Evolutionary conservation across 1,284 basidiomycete genomes (phyloP).

Genomic region (Baeospora myosura): DNA sequence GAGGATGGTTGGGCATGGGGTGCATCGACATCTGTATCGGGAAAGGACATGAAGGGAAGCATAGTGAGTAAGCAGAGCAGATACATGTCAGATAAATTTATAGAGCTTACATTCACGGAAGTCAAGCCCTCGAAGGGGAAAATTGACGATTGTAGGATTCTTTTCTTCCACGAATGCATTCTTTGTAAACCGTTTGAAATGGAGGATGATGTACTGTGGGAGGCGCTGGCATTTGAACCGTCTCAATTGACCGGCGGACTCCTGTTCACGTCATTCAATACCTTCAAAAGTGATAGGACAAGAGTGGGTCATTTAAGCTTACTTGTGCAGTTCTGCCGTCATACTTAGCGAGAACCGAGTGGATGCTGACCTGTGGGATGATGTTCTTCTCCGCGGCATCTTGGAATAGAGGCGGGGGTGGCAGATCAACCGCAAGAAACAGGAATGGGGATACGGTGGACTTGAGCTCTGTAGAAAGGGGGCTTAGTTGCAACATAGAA

Average conservation of each 20-base stretch:
- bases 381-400: conserved; percentile 95
- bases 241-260: conserved; percentile 79
- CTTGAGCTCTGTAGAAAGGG: conserved; percentile 64
- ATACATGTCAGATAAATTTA: conserved; percentile 11
- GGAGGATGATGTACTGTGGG: conserved; percentile 89
- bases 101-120: conserved; percentile 74
- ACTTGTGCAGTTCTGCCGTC: conserved; percentile 88
- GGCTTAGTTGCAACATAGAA: conserved; percentile 12
- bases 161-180: conserved; percentile 98
- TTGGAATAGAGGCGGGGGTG: conserved; percentile 94
- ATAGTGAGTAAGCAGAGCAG: conserved; percentile 12
- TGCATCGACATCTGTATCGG: conserved; percentile 65
- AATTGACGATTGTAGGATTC: conserved; percentile 98
- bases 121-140: conserved; percentile 88
- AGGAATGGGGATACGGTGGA: conserved; percentile 86
- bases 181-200: conserved; percentile 97
- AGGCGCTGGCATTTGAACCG: conserved; percentile 85
- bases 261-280: conserved; percentile 35
- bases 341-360: conserved; percentile 91
- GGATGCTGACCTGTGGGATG: conserved; percentile 93
- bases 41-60: too few species aligned
- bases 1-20: conserved; percentile 52
- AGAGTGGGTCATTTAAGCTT: conserved; percentile 17
- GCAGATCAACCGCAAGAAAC: conserved; percentile 92
- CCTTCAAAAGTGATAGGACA: conserved; percentile 12